Base-by-base conservation (phyloP, 2,329 filamentous ascomycete species). In the Piedraia hortae region DNA sequence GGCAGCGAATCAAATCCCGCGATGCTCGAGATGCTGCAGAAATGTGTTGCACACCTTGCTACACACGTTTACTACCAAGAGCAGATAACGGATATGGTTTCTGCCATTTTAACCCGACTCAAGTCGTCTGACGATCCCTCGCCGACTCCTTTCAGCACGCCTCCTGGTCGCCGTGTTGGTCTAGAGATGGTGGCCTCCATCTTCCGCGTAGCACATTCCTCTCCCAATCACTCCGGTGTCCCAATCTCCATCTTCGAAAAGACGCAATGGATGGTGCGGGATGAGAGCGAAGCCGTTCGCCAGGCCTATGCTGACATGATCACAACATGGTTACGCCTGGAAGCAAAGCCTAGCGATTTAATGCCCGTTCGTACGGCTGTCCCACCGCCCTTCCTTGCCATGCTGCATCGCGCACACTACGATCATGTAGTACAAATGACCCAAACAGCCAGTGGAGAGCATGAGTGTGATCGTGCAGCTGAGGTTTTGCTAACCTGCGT, bases 31-130 rank as follows among this genome's bases (percentile, higher is more conserved):
- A 61, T 67, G 14, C 56, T 93, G 9, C 69, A 85, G 41, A 57
- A 62, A 33, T 89, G 75, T 45, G 78, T 91, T 28, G 77, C 77
- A n/a, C 65, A 80, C 40, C 53, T 97, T 13, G 78, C 80, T 2
- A 90, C 75, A 1, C 85, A 97, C 39, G 68, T 91, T 14, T 97
- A 97, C 50, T 97, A 97, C 42, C 74, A 74, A 2, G 82, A 93
- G 35, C 85, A 97, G 44, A 75, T 93, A 24, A 67, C 73, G 2
- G 85, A 97, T 44, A 91, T 93, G 77, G 65, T 91, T 22, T 60
- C 66, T 10, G 65, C 75, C 1, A 68, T 93, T 19, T 50, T 93
- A 9, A 50, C 61, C 14, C 68, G 77, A 10, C 54, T 93, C 14
- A 85, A 73, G 43, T 34, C 30, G 22, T 25, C 35, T 6, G 25